Base-by-base conservation (phyloP, 2,329 filamentous ascomycete genomes). In the Diaporthe citrichinensis region DNA sequence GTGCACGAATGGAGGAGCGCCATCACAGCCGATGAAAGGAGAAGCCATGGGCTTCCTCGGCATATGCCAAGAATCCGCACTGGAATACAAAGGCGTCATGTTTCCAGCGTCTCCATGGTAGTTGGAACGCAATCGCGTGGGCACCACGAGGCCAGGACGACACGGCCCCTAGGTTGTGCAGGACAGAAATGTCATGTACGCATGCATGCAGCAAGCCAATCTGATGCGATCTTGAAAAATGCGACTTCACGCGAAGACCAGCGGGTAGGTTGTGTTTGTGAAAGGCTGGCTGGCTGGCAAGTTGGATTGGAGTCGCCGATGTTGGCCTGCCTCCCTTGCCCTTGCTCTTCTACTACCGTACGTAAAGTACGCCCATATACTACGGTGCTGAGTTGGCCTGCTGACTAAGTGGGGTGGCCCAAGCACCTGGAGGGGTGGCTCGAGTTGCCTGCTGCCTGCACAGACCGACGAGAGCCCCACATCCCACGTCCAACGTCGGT, bases 391-490 rank as follows among this genome's bases (percentile, higher is more conserved):
- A 14, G 7, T 15, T 8, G 6, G 20, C 4, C n/a, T 23, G 62
- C 62, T 68, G 62, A 68, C 62, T 53, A 68, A 68, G 39, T 39
- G 15, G 61, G 23, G 46, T 68, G 46, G 46, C 44, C 34, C 31
- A 23, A 68, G 46, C 46, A 53, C 20, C 28, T 39, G 46, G 23
- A 36, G 62, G 46, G 62, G 62, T 68, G 65, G 7, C 10, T 12
- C 34, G n/a, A 51, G 71, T 55, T 17, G 57, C 17, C 58, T 62
- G 58, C 71, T 73, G 57, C 71, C 71, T 73, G 57, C 58, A n/a
- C 25, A 25, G 28, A 53, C 46, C 46, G 62, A n/a, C 23, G 15
- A 34, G 44, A 15, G 44, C 62, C 62, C 41, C 44, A 34, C 44
- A 34, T n/a, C 61, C 61, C 28, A 46, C 61, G 10, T 31, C 44